Evolutionary conservation across 73 alveolate species (phyloP).

Genomic region (Tetrahymena malaccensis): DNA sequence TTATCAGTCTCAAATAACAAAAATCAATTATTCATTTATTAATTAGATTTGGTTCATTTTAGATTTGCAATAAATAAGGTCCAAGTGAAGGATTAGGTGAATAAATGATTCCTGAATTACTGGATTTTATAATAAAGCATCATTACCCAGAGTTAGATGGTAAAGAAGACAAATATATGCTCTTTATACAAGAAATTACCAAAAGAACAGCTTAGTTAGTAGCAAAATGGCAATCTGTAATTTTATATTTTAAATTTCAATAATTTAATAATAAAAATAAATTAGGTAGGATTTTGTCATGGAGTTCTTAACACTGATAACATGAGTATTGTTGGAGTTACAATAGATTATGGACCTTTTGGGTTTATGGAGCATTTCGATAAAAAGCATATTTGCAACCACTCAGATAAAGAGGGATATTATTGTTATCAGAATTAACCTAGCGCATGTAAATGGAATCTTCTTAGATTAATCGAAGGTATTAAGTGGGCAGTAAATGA

Average conservation of each 20-base stretch:
- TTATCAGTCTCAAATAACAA: background rate
- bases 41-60: constrained; percentile 26
- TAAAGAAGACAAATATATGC: constrained; percentile 1
- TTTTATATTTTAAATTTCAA: background rate
- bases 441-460: constrained; percentile 58
- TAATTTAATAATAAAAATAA: background rate
- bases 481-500: constrained; percentile 11
- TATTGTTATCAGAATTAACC: constrained; percentile 68
- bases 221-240: constrained; percentile 78
- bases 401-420: constrained; percentile 62
- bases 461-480: constrained; percentile 47
- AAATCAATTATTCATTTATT: background rate
- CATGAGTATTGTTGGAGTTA: constrained; percentile 68
- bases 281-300: constrained; percentile 59
- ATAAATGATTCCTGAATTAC: constrained; percentile 48
- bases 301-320: constrained; percentile 90
- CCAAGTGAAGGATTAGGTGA: constrained; percentile 39
- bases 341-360: constrained; percentile 90
- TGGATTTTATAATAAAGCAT: constrained; percentile 24
- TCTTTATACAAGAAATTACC: constrained; percentile 49
- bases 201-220: constrained; percentile 64
- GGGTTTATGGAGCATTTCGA: constrained; percentile 70
- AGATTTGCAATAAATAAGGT: constrained; percentile 5
- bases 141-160: constrained; percentile 21
- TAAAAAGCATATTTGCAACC: constrained; percentile 52